These are phyloP conservation scores for Cornus suecica DNA, from an alignment of 148 eudicot species.

Conservation along the genomic window DNA sequence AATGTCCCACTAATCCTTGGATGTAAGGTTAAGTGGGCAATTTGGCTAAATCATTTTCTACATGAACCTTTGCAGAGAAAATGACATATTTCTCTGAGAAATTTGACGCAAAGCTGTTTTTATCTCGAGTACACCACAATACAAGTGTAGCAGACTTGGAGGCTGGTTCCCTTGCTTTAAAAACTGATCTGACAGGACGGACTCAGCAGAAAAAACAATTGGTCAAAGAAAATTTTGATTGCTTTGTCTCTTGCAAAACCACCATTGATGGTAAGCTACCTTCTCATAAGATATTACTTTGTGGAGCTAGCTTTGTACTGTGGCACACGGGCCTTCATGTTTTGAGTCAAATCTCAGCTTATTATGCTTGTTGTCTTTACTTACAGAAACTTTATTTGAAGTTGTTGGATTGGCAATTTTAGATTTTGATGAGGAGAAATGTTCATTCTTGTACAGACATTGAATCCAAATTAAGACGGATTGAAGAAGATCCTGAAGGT, in stretches of 20 bases:
- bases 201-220: constrained; percentile 86
- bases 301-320: constrained; percentile 3
- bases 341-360: not conserved
- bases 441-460: constrained; percentile 57
- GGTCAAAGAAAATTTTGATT: constrained; percentile 98
- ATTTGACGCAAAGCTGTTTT: constrained; percentile 80
- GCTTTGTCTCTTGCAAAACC: constrained; percentile 97
- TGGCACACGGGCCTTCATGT: not conserved
- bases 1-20: not conserved
- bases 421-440: not conserved
- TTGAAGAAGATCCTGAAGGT: constrained; percentile 99
- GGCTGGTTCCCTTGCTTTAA: constrained; percentile 81
- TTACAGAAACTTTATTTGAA: not conserved
- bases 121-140: constrained; percentile 85
- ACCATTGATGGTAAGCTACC: constrained; percentile 80
- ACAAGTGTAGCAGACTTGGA: constrained; percentile 90
- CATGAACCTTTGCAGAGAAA: constrained; percentile 61
- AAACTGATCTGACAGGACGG: constrained; percentile 88
- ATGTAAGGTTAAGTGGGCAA: constrained; percentile 3
- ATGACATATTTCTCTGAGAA: constrained; percentile 86
- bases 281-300: not conserved
- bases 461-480: constrained; percentile 84
- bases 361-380: not conserved
- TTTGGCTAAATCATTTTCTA: constrained; percentile 5
- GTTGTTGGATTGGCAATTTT: constrained; percentile 5